These are phyloP conservation scores for Plasmodium cynomolgi DNA, from an alignment of 169 alveolate genomes.

Conservation along the genomic window DNA sequence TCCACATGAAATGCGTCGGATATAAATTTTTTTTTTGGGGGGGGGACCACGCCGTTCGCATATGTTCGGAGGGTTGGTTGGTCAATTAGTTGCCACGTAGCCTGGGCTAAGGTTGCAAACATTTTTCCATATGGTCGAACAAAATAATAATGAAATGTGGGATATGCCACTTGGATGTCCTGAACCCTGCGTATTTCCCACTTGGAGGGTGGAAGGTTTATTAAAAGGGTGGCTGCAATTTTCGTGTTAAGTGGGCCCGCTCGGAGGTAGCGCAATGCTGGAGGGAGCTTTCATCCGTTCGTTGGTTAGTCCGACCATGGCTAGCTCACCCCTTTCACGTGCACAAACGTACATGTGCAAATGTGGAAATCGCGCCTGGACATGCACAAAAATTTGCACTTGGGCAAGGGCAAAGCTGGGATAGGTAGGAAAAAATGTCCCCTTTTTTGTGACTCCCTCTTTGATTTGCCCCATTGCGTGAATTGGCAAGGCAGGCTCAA, in stretches of 20 bases:
- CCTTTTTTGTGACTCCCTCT: neutral
- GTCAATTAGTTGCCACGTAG: neutral
- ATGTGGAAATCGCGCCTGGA: neutral
- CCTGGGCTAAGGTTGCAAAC: neutral
- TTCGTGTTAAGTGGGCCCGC: neutral
- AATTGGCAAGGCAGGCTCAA: neutral
- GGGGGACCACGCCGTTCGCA: neutral
- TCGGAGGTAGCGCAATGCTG: neutral
- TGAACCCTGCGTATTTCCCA: neutral
- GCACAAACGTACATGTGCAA: neutral
- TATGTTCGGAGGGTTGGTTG: neutral
- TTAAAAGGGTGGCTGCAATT: neutral
- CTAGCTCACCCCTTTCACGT: neutral
- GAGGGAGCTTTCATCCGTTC: neutral
- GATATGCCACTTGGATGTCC: neutral
- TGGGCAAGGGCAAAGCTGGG: neutral
- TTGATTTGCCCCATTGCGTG: neutral
- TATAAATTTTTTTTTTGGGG: neutral
- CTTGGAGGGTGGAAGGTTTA: neutral
- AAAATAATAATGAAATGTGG: neutral
- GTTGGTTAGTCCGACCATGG: neutral
- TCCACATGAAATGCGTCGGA: neutral
- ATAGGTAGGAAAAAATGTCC: neutral
- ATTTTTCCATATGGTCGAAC: neutral
- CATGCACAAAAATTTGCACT: neutral